Evolutionary conservation across 2,329 filamentous ascomycete species (phyloP), one percentile per base, ranked within the genome.

Genomic region (Xylariaceae sp.): DNA sequence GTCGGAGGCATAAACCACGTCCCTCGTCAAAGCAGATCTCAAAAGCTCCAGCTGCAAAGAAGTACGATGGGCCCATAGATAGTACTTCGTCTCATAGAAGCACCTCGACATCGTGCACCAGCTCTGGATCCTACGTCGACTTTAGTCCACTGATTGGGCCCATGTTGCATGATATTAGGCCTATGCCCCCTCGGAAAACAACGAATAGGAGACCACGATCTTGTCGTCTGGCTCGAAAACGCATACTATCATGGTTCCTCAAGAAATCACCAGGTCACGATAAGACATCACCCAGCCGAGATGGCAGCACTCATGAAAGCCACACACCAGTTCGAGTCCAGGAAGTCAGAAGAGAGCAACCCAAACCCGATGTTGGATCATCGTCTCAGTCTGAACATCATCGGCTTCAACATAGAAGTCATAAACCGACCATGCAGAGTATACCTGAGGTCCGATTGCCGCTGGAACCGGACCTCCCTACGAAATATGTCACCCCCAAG

Each of bases 161-260:
- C 7, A 59, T 61, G 45, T 51, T 63, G 2, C 55, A 66, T 55
- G 59, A 58, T 10, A 59, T 66, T 17, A 61, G 63, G 41, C 34
- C 57, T 49, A 53, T 65, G 7, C 61, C 66, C 34, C 53, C 47
- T 34, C 56, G 53, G 23, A 63, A 62, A 53, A 17, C 52, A 15
- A 17, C 52, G 13, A 64, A 62, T 10, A 35, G 53, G 11, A 66
- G 63, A 37, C 47, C 54, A 10, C 65, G 61, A 54, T 41, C 56
- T 45, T 59, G 55, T 15, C 50, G 60, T 5, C 55, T 62, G 34
- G 51, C 63, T 30, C 67, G 63, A 47, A 63, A 62, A 57, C 59
- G 61, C 1, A 57, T 67, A 13, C 60, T 71, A 17, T 67, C 68
- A 48, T 71, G 67, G 68, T 61, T 72, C 1, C 66, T 60, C 49